Evolutionary conservation across 345 rosid species (phyloP), one percentile per base, ranked within the genome.

Genomic region (Arabidopsis arenosa): DNA sequence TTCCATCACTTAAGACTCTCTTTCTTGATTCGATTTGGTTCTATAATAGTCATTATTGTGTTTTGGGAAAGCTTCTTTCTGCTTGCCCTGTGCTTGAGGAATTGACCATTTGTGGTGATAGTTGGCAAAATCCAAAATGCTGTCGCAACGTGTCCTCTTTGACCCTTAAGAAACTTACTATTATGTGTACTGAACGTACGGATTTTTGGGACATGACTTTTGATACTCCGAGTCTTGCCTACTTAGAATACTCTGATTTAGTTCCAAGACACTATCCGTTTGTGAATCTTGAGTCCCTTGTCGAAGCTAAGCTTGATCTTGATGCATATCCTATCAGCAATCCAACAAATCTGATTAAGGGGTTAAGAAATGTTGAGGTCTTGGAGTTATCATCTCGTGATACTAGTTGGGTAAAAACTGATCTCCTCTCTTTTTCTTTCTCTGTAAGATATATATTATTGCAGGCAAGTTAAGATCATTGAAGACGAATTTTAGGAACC

Each of bases 291-390:
- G 57, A 11, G 2, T 65, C 70, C 43, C 69, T 47, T 35, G 32
- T 33, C 9, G 44, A 65, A 65, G 70, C 43, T 17, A 17, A 35
- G 58, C 70, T 66, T 4, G 5, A 12, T 33, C 53, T 37, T 18
- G 0, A 13, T 55, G 0, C 7, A 14, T 7, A 0, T 56, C 3
- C 0, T 59, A 6, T 1, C 21, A 9, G 15, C 62, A 10, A n/a
- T 41, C 53, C 63, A 55, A 40, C 32, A 55, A 68, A 55, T 55
- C 63, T 68, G 28, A 55, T 68, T 2, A 30, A 68, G 13, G 73
- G 53, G 18, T 10, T 55, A 18, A 12, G 7, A 15, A 54, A 55
- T 55, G 73, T 55, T 41, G 41, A 55, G 49, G 9, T 55, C 41
- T 55, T 68, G 53, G 53, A 55, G 17, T 28, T 55, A 35, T 66